These are phyloP conservation scores for Citrus cavaleriei DNA, from an alignment of 345 rosid genomes.

Conservation along the genomic window DNA sequence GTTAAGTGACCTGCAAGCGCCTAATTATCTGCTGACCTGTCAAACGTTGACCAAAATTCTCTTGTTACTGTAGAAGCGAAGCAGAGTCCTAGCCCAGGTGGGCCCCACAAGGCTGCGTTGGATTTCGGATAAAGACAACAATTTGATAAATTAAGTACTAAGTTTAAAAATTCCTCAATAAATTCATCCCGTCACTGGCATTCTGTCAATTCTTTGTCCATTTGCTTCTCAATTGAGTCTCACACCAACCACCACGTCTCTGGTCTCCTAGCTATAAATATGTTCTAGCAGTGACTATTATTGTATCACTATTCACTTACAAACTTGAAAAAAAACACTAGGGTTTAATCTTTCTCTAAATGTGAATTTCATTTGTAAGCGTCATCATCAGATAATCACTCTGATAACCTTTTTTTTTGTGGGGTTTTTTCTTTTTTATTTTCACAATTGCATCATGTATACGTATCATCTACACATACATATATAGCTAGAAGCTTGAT, in stretches of 20 bases:
- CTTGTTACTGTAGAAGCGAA: background rate
- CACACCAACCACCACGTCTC: no score
- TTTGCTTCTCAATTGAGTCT: background rate
- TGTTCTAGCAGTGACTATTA: background rate
- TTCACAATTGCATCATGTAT: background rate
- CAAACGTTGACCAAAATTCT: background rate
- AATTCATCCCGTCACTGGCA: background rate
- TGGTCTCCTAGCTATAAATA: background rate
- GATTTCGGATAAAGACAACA: background rate
- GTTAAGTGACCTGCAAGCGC: background rate
- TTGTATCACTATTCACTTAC: background rate
- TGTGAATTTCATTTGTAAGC: background rate
- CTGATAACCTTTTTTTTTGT: background rate
- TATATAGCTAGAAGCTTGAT: no score
- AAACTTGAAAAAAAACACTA: background rate
- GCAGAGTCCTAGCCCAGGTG: no score
- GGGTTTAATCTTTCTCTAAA: background rate
- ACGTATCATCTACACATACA: background rate
- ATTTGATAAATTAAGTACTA: background rate
- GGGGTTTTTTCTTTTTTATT: no score
- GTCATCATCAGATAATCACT: background rate
- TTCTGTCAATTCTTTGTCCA: slow-evolving; percentile 3
- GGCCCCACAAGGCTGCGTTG: background rate
- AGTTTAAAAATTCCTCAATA: background rate
- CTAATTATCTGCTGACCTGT: background rate